A percentile compares a stretch with the other conserved stretches of the same genome.
Conservation (phyloP, 106 monocot species). For the Allium fistulosum region DNA sequence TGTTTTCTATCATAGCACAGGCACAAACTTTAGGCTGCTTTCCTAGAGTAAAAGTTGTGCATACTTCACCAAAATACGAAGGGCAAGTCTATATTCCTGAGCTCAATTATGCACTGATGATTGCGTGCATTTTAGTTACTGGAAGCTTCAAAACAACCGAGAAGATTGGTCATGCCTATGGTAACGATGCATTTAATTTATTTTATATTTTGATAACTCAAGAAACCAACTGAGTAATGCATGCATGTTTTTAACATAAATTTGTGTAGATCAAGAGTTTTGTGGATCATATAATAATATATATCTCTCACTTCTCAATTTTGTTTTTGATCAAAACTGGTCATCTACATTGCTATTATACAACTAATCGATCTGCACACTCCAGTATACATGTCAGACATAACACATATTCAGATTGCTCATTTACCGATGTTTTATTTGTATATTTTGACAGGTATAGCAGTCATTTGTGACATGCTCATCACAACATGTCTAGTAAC, state of each 20-base stretch:
- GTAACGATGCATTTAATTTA: constrained; percentile 7
- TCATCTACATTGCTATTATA: too few species aligned
- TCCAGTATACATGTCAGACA: too few species aligned
- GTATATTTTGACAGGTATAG: constrained; percentile 17
- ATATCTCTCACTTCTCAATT: too few species aligned
- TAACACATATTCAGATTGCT: too few species aligned
- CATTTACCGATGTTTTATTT: too few species aligned
- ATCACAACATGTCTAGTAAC: constrained; percentile 18
- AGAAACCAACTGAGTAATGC: too few species aligned
- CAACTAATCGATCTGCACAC: too few species aligned
- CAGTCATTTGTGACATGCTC: constrained; percentile 28
- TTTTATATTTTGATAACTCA: too few species aligned
- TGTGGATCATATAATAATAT: too few species aligned
- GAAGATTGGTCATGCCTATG: constrained; percentile 75
- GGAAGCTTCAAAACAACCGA: constrained; percentile 38
- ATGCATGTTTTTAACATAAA: too few species aligned
- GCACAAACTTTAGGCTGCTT: constrained; percentile 58
- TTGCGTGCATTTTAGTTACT: constrained; percentile 50
- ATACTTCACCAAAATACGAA: constrained; percentile 58
- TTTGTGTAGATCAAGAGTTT: too few species aligned
- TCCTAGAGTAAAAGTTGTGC: constrained; percentile 64
- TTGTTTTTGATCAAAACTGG: too few species aligned
- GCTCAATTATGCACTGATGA: constrained; percentile 43
- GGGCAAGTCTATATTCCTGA: constrained; percentile 83
- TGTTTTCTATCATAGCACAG: constrained; percentile 64